Evolutionary conservation across 345 rosid species (phyloP).

Genomic region (Iberis pinnata): DNA sequence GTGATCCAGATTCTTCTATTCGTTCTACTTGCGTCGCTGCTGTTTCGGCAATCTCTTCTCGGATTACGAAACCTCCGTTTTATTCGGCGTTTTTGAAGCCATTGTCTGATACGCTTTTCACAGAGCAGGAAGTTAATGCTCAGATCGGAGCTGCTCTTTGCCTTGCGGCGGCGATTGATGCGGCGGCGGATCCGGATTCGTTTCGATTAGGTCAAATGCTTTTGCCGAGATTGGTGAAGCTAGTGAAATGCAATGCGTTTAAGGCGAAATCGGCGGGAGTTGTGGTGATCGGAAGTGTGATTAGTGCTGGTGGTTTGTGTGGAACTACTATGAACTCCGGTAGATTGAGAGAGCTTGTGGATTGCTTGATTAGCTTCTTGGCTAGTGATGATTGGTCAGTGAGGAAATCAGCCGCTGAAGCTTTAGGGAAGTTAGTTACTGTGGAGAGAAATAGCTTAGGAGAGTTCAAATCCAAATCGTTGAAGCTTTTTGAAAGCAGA

Average conservation of each 20-base stretch:
- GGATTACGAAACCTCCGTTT: constrained; percentile 49
- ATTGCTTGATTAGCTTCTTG: constrained; percentile 57
- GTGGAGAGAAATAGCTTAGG: constrained; percentile 59
- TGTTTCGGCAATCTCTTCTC: constrained; percentile 52
- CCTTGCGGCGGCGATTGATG: constrained; percentile 71
- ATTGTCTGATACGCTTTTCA: constrained; percentile 66
- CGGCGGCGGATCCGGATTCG: constrained; percentile 65
- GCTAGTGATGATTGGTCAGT: constrained; percentile 76
- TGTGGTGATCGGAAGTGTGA: constrained; percentile 75
- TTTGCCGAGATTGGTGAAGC: constrained; percentile 59
- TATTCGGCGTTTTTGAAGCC: constrained; percentile 58
- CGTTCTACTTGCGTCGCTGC: constrained; percentile 66
- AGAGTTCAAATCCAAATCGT: constrained; percentile 57
- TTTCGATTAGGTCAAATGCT: constrained; percentile 42
- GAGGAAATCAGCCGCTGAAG: constrained; percentile 87
- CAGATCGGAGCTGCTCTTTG: constrained; percentile 85
- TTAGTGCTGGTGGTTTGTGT: constrained; percentile 62
- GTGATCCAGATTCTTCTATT: constrained; percentile 69
- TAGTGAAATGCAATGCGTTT: constrained; percentile 55
- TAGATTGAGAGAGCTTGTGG: constrained; percentile 53
- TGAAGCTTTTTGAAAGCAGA: constrained; percentile 65
- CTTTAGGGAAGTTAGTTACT: constrained; percentile 58
- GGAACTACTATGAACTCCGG: constrained; percentile 29
- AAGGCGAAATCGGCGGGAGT: constrained; percentile 73
- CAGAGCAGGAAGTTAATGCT: constrained; percentile 73